Conservation (phyloP, 2,329 filamentous ascomycete species). For the Fusarium torulosum region DNA sequence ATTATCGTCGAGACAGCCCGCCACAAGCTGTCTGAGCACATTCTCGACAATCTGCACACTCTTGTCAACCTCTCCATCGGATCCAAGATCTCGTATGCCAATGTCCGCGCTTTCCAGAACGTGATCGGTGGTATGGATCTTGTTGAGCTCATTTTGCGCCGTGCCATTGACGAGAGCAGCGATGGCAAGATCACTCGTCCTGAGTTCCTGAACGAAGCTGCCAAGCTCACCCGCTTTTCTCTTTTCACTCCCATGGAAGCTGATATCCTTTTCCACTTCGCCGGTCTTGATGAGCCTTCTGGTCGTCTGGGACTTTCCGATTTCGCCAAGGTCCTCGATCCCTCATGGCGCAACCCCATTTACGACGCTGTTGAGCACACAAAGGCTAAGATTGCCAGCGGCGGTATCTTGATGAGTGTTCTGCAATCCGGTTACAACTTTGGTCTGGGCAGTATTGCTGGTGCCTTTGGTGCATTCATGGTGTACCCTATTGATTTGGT, state of each 20-base stretch:
- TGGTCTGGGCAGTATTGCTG: conserved; percentile 86
- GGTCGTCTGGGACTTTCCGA: conserved; percentile 84
- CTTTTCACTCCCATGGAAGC: conserved; percentile 99
- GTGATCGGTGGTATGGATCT: conserved; percentile 98
- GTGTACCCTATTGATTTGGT: conserved; percentile 99
- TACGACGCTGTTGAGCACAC: conserved; percentile 65
- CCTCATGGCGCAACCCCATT: conserved; percentile 81
- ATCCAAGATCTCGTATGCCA: conserved; percentile 97
- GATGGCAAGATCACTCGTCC: conserved; percentile 95
- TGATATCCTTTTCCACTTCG: conserved; percentile 98
- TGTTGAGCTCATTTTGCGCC: conserved; percentile 91
- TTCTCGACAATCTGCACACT: conserved; percentile 89
- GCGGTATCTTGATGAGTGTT: conserved; percentile 68
- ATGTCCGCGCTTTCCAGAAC: conserved; percentile 97
- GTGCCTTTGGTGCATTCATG: conserved; percentile 99
- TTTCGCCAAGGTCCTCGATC: conserved; percentile 95
- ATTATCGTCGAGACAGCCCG: conserved; percentile 93
- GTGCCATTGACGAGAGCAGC: conserved; percentile 82
- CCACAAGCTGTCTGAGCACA: conserved; percentile 97
- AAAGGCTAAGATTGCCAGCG: conserved; percentile 51
- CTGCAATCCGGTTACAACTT: conserved; percentile 87
- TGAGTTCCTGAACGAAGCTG: conserved; percentile 95
- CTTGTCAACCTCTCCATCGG: conserved; percentile 94
- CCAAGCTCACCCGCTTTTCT: conserved; percentile 91
- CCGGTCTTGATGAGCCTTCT: conserved; percentile 88